Percentiles rank a stretch among this genome's conserved stretches.
Conservation (phyloP, 2,329 filamentous ascomycete genomes). For the Arthrobotrys megalospora region DNA sequence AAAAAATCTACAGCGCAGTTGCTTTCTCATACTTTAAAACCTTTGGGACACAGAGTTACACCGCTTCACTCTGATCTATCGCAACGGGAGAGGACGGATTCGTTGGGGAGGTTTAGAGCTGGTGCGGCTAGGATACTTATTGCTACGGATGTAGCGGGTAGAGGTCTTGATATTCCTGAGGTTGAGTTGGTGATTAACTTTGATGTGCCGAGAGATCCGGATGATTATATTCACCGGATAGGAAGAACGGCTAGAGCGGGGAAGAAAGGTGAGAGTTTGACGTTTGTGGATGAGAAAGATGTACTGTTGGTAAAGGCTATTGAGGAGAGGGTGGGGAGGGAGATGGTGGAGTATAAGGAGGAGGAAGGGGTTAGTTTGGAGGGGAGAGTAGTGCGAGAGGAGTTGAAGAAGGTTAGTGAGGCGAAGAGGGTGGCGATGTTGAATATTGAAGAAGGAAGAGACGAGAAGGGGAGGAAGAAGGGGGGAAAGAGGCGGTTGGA, state of each 20-base stretch:
- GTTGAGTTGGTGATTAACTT: slow-evolving; percentile 94
- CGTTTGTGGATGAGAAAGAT: slow-evolving; percentile 92
- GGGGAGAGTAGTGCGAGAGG: slow-evolving; percentile 85
- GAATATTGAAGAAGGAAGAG: slow-evolving; percentile 91
- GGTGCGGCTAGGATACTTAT: slow-evolving; percentile 89
- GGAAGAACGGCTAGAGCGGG: slow-evolving; percentile 96
- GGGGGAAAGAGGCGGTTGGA: slow-evolving; percentile 69
- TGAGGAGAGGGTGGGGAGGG: slow-evolving; percentile 82
- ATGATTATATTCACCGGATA: slow-evolving; percentile 97
- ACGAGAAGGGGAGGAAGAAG: slow-evolving; percentile 84
- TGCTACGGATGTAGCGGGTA: slow-evolving; percentile 92
- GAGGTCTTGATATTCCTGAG: slow-evolving; percentile 94
- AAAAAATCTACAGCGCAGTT: slow-evolving; percentile 89
- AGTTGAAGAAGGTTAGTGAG: slow-evolving; percentile 90
- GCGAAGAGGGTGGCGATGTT: slow-evolving; percentile 93
- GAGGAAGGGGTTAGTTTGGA: slow-evolving; percentile 97
- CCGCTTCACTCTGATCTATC: slow-evolving; percentile 89
- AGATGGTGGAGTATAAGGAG: slow-evolving; percentile 82
- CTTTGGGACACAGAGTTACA: slow-evolving; percentile 90
- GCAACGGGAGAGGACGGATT: slow-evolving; percentile 86
- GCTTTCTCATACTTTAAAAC: slow-evolving; percentile 86
- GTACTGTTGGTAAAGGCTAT: slow-evolving; percentile 92
- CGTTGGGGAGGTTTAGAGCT: slow-evolving; percentile 91
- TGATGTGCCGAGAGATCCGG: slow-evolving; percentile 93
- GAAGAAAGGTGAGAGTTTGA: slow-evolving; percentile 83